Evolutionary conservation across 106 monocot species (phyloP).

Genomic region (Gastrodia elata): DNA sequence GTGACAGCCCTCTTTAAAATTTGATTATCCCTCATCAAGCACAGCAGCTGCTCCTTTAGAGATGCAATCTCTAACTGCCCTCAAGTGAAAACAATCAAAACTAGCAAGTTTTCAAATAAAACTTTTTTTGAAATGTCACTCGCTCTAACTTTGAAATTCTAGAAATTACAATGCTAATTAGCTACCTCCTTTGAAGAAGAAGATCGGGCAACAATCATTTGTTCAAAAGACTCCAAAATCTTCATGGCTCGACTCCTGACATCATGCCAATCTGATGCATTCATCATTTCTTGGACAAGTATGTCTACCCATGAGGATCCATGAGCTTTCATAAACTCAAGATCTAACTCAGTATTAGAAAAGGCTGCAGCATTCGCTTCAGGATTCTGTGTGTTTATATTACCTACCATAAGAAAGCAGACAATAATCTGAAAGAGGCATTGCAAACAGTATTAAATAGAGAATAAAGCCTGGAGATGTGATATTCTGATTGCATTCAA

Average conservation of each 20-base stretch:
- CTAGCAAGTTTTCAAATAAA: background rate
- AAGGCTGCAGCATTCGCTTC: conserved; percentile 20
- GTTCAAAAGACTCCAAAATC: conserved; percentile 61
- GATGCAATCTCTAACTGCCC: background rate
- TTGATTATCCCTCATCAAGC: conserved; percentile 49
- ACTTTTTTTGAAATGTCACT: background rate
- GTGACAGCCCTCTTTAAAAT: conserved; percentile 58
- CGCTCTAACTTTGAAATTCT: background rate
- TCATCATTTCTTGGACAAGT: conserved; percentile 76
- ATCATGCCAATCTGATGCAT: conserved; percentile 57
- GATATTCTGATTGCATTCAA: background rate
- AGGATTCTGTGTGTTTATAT: conserved; percentile 13
- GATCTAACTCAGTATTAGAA: background rate
- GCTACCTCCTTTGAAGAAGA: conserved; percentile 35
- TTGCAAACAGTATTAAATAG: background rate
- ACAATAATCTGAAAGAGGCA: background rate
- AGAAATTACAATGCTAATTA: background rate
- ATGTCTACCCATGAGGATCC: conserved; percentile 50
- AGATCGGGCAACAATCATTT: conserved; percentile 23
- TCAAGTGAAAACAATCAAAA: background rate
- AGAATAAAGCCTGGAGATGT: background rate
- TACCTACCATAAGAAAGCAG: conserved; percentile 20
- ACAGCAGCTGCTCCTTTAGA: conserved; percentile 48
- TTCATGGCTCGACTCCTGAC: conserved; percentile 40
- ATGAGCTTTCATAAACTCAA: conserved; percentile 3